Evolutionary conservation across 257 asterid species (phyloP).

Genomic region (Agastache rugosa): DNA sequence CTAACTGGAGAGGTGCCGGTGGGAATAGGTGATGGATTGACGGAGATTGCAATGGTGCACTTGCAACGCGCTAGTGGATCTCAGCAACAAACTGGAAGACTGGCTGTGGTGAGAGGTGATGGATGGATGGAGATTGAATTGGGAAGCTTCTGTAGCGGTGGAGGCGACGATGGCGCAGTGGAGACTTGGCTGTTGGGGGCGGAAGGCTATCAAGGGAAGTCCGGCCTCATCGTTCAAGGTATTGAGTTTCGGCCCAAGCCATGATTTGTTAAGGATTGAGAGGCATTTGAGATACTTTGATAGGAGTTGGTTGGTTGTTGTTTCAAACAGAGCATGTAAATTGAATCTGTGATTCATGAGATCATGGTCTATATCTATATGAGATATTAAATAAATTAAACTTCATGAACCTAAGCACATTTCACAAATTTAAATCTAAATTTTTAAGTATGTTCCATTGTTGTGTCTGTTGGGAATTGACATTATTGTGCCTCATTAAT

Average conservation of each 20-base stretch:
- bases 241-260: slow-evolving; percentile 44
- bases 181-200: slow-evolving; percentile 44
- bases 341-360: no score
- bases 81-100: slow-evolving; percentile 15
- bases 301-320: neutral
- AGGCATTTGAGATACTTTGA: neutral
- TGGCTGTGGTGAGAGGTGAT: slow-evolving; percentile 23
- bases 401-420: no score
- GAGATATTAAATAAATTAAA: no score
- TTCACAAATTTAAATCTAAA: no score
- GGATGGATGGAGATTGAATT: slow-evolving; percentile 37
- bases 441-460: no score
- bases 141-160: slow-evolving; percentile 35
- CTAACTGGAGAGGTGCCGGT: slow-evolving; percentile 28
- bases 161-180: slow-evolving; percentile 41
- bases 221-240: slow-evolving; percentile 43
- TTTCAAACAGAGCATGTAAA: no score
- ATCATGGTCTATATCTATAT: no score
- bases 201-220: neutral
- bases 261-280: neutral
- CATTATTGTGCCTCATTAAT: no score
- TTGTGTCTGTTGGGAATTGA: no score
- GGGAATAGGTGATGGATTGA: slow-evolving; percentile 20
- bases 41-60: slow-evolving; percentile 16
- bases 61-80: neutral